Base-by-base conservation (phyloP, 257 asterid genomes). In the Solanum etuberosum region DNA sequence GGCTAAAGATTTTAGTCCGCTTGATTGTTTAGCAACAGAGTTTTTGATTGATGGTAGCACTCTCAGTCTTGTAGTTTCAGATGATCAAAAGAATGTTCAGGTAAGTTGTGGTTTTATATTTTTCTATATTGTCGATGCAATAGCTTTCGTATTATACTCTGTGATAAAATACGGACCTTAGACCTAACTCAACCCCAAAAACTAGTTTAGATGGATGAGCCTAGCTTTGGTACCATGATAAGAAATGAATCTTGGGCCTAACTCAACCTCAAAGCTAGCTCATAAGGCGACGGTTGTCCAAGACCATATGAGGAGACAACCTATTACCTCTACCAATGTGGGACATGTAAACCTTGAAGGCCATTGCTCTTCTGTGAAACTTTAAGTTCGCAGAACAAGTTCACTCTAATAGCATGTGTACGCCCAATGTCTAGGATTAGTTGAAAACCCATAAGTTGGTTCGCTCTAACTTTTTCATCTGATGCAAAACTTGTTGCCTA, bases 51-150 rank as follows among this genome's bases (percentile, higher is more conserved):
- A 97, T 89, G 99, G 98, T 89, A 95, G 97, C 91, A 97, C 98
- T 5, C 98, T 97, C 85, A 96, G 99, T 90, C 99, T 97, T 84
- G 90, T 90, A 76, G 99, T 97, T 89, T 95, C 99, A 76, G 99
- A 97, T 91, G 98, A 97, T 74, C 99, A 97, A 90, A 97, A 95
- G 91, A 97, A 97, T 90, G 95, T 97, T 85, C 99, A 97, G 99
- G 99, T 96, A 91, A n/a, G 87, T 83, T 31, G 34, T 77, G 35
- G 29, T 21, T 43, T 43, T 78, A 42, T 27, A 15, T 25, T 78
- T 54, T 13, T 82, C 51, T 1, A 16, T 86, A 78, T 32, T 86
- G 27, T 85, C 14, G 54, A 37, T 46, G 13, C 40, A 9, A 57
- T 25, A 42, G 61, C 16, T 31, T 43, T 67, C 85, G 80, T 65